phyloP scores from a whole-genome alignment of 176 grass and related monocot species.

The barley (Hordeum vulgare) region MorexV3_pseudomolecules_assembly NC_058519.1:578612573-578613072 shows the following conservation, averaged over 20 bases:
- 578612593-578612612: constrained; percentile 45
- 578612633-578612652: constrained; percentile 94
- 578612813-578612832: constrained; percentile 48
- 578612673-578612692: constrained; percentile 23
- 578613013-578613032: constrained; percentile 6
- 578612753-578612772: constrained; percentile 50
- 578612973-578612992: constrained; percentile 70
- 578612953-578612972: constrained; percentile 56
- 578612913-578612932: constrained; percentile 61
- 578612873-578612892: constrained; percentile 50
- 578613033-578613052: constrained; percentile 2
- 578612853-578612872: constrained; percentile 45
- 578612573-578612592: constrained; percentile 40
- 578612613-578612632: constrained; percentile 63
- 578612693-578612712: constrained; percentile 41
- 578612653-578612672: constrained; percentile 65
- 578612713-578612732: constrained; percentile 58
- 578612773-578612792: constrained; percentile 67
- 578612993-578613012: constrained; percentile 42
- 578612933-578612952: constrained; percentile 73
- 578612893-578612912: constrained; percentile 51
- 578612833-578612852: constrained; percentile 65
- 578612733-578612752: constrained; percentile 62
- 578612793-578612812: constrained; percentile 32
- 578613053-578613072: constrained; percentile 31